Conservation (phyloP, 192 early-diverging fungal species). For the Mortierella alpina region DNA sequence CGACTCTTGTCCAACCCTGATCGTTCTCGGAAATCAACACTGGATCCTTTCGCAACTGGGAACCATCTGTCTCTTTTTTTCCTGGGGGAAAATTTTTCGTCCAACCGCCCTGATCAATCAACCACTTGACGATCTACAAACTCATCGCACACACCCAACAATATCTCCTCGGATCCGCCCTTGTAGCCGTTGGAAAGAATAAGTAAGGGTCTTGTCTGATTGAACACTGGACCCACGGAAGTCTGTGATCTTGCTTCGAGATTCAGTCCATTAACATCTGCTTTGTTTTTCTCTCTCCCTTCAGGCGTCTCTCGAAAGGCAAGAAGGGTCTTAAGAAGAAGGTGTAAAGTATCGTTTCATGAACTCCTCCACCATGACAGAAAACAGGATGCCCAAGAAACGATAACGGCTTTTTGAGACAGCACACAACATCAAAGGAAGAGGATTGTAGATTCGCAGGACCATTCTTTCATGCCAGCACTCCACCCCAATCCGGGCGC, state of each 20-base stretch:
- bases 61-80: background rate
- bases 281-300: background rate
- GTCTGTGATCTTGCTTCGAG: background rate
- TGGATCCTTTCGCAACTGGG: no score
- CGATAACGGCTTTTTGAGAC: background rate
- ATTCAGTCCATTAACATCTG: background rate
- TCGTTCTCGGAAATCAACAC: no score
- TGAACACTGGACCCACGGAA: background rate
- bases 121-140: background rate
- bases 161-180: background rate
- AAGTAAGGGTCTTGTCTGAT: slow-evolving; percentile 26
- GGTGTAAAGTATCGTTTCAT: slow-evolving; percentile 76
- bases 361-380: background rate
- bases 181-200: slow-evolving; percentile 56
- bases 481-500: no score
- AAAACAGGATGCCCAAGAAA: background rate
- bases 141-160: background rate
- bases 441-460: no score
- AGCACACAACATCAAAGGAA: no score
- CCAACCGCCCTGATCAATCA: background rate
- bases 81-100: slow-evolving; percentile 10
- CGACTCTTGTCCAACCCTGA: no score
- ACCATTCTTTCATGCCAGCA: no score
- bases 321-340: slow-evolving; percentile 99
- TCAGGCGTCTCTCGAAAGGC: slow-evolving; percentile 96